Evolutionary conservation across 305 asterid species (phyloP), one percentile per base, ranked within the genome.

Genomic region (Caryopteris hybrid): DNA sequence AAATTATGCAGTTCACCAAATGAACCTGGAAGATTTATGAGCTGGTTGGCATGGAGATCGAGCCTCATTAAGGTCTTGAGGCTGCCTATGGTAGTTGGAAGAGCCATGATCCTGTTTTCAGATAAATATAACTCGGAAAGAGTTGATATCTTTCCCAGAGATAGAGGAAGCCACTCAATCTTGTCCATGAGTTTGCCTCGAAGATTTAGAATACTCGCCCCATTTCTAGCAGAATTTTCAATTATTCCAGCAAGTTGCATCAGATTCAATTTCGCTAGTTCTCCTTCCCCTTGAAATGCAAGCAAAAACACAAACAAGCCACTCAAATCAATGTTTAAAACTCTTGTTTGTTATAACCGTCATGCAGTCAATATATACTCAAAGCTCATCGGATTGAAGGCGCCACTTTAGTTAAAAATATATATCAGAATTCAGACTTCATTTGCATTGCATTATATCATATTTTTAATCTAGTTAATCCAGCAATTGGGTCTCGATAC

Each of bases 131-230:
- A 70, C 63, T 85, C 89, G 2, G 82, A 57, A 17, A 89, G 72
- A 56, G 79, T 66, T 3, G 71, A 78, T 72, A 92, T 77, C 81
- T 86, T 89, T 25, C 96, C 96, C 39, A 92, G 81, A 21, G 96
- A 83, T 13, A 81, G 51, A 8, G 98, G 98, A 74, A 92, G 89
- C 96, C 98, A 92, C 74, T 92, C 98, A 23, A 89, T 59, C 73
- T 86, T 86, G 69, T 84, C 91, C 89, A 78, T 79, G 74, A 92
- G 79, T 73, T 74, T 89, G 52, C 87, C 88, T 67, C 57, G 80
- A 58, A 92, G 88, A 84, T 92, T 83, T 62, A 92, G 76, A 72
- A 82, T 43, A 23, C 55, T 71, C 33, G 76, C 85, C 60, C 79
- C 81, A 1, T 69, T 76, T 82, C 81, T 80, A 6, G 82, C 88